Evolutionary conservation across 2,329 filamentous ascomycete species (phyloP), one percentile per base, ranked within the genome.

Genomic region (Monosporascus sp.): DNA sequence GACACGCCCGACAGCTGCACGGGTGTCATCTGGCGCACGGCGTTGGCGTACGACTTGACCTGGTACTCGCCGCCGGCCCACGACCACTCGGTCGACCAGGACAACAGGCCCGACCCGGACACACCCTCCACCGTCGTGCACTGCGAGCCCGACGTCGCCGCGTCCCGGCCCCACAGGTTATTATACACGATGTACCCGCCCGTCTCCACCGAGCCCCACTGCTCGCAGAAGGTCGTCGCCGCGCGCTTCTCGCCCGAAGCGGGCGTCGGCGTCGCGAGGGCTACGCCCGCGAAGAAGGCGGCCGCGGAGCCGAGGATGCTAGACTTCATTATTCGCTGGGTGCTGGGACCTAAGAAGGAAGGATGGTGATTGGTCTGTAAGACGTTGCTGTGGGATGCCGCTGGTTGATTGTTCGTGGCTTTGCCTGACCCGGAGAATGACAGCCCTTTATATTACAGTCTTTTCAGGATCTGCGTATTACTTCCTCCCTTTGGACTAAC

Each of bases 101-200:
- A 62, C 43, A 77, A 63, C 2, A 52, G 68, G 58, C 50, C 65
- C 49, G 67, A 35, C 9, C 31, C 68, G 48, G 57, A 67, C 44
- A 70, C 60, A 11, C 64, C 66, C 60, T 70, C 65, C 7, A 77
- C 58, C 5, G 68, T 70, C 3, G 73, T 74, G 65, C 74, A 77
- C 62, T 78, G 75, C 40, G 58, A 66, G 52, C 74, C 74, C 0
- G 67, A 66, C 26, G 70, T 72, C 24, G 69, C 66, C 3, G 56
- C 53, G 16, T 55, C 61, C 45, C 68, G 50, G 26, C 76, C 76
- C 78, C 78, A 81, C 58, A 78, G 75, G 66, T 80, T 74, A 63
- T 80, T 77, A 68, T 79, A 80, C 52, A 81, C 60, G 46, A 70
- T 79, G 64, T 75, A 80, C 41, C 65, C 67, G 37, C 71, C 72